Conservation (phyloP, 345 rosid species). For the Gynandropsis gynandra region DNA sequence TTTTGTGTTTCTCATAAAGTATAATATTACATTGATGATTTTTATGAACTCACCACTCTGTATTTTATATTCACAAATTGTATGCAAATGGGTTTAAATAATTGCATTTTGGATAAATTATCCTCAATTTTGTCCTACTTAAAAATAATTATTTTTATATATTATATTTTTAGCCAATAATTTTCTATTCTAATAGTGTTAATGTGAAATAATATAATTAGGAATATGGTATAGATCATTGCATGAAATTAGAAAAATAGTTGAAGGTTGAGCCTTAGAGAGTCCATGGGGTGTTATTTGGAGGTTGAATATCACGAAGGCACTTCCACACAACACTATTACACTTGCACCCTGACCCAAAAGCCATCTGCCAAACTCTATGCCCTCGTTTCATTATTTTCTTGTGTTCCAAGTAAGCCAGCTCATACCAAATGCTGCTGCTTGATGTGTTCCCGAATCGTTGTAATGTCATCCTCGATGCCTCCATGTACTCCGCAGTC, state of each 20-base stretch:
- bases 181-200: too few relatives aligned
- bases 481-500: slow-evolving; percentile 59
- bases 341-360: slow-evolving; percentile 69
- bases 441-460: slow-evolving; percentile 72
- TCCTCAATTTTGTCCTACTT: too few relatives aligned
- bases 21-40: too few relatives aligned
- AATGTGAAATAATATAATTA: too few relatives aligned
- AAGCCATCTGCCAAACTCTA: slow-evolving; percentile 53
- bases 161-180: too few relatives aligned
- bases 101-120: too few relatives aligned
- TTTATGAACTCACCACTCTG: too few relatives aligned
- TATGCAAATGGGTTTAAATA: too few relatives aligned
- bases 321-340: slow-evolving; percentile 69
- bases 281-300: slow-evolving; percentile 46
- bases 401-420: slow-evolving; percentile 56
- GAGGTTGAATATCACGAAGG: slow-evolving; percentile 28
- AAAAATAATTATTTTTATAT: too few relatives aligned
- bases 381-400: slow-evolving; percentile 43
- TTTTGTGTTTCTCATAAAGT: too few relatives aligned
- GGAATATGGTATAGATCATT: too few relatives aligned
- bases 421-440: slow-evolving; percentile 66
- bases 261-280: slow-evolving; percentile 9
- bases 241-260: neutral
- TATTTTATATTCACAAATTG: too few relatives aligned
- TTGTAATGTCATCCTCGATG: slow-evolving; percentile 51